Percentiles rank a stretch among this genome's conserved stretches.
Evolutionary conservation across 352 stramenopile genomes (phyloP).

Genomic region (Phytophthora crassamura): DNA sequence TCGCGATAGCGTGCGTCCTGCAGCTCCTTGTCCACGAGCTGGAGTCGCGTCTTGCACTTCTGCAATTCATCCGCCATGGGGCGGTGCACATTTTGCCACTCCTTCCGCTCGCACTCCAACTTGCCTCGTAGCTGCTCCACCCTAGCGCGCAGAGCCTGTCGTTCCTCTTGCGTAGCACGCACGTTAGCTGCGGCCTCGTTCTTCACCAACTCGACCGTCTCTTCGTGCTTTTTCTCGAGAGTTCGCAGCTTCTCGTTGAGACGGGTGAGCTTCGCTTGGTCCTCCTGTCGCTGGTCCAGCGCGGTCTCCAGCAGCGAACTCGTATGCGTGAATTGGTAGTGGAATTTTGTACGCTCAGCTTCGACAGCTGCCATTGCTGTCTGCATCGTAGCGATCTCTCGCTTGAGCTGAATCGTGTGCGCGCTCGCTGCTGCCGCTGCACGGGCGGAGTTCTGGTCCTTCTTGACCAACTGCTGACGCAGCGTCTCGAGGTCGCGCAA

Average conservation of each 20-base stretch:
- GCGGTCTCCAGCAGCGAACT: constrained; percentile 76
- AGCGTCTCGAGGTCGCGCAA: constrained; percentile 77
- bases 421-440: constrained; percentile 57
- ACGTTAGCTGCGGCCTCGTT: constrained; percentile 62
- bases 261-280: constrained; percentile 57
- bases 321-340: constrained; percentile 70
- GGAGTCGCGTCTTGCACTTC: constrained; percentile 51
- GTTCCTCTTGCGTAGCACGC: constrained; percentile 67
- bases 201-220: constrained; percentile 61
- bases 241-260: constrained; percentile 63
- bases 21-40: constrained; percentile 75
- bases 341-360: constrained; percentile 51
- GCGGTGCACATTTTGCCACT: constrained; percentile 62
- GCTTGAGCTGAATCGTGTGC: constrained; percentile 80
- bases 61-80: constrained; percentile 65
- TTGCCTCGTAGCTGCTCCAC: constrained; percentile 74
- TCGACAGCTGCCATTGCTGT: constrained; percentile 49
- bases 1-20: constrained; percentile 68
- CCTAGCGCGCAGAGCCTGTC: constrained; percentile 68
- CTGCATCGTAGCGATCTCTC: constrained; percentile 71
- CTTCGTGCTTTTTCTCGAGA: constrained; percentile 69
- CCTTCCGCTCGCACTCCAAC: constrained; percentile 71
- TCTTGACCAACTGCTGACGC: constrained; percentile 78
- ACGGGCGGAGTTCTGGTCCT: constrained; percentile 64
- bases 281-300: constrained; percentile 77